Percentiles rank a stretch among this genome's conserved stretches.
phyloP scores from a whole-genome alignment of 768 basidiomycete species.

The Auricularia auricula-judae region DNA sequence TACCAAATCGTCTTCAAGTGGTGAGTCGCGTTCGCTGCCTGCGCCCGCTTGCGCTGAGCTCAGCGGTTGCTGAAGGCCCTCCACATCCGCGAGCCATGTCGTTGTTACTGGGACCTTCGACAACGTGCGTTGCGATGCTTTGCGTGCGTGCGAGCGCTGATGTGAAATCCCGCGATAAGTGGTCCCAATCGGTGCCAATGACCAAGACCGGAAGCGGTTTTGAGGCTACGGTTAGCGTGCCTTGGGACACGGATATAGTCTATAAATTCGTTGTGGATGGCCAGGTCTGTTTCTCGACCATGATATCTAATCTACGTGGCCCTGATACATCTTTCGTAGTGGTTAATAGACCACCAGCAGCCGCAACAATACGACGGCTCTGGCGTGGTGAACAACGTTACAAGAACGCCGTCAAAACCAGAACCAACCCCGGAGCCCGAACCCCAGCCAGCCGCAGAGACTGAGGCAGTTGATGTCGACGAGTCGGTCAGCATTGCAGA shows the following conservation, averaged over 20 bases:
- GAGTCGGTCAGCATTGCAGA: not conserved
- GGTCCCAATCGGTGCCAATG: conserved; percentile 48
- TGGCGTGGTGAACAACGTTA: conserved; percentile 66
- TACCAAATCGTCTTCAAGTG: conserved; percentile 10
- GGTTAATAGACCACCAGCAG: conserved; percentile 41
- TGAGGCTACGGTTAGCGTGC: conserved; percentile 38
- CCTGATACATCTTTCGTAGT: conserved; percentile 17
- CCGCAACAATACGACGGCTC: conserved; percentile 49
- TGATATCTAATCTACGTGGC: not conserved
- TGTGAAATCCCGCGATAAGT: conserved; percentile 26
- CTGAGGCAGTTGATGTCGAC: conserved; percentile 2
- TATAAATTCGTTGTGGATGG: conserved; percentile 82
- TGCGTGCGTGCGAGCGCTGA: conserved; percentile 10
- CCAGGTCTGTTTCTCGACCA: not conserved
- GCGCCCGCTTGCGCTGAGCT: not conserved
- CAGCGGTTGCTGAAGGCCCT: conserved; percentile 35
- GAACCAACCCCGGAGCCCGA: conserved; percentile 7
- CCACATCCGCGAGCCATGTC: conserved; percentile 41
- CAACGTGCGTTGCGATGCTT: conserved; percentile 30
- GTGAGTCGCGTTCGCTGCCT: not conserved
- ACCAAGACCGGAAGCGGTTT: conserved; percentile 45
- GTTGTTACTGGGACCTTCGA: conserved; percentile 73
- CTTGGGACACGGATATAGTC: conserved; percentile 48
- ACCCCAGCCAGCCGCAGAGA: conserved; percentile 4
- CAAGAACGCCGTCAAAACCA: conserved; percentile 10